Conservation (phyloP, 2,329 filamentous ascomycete genomes). For the Aspergillus awamori region DNA sequence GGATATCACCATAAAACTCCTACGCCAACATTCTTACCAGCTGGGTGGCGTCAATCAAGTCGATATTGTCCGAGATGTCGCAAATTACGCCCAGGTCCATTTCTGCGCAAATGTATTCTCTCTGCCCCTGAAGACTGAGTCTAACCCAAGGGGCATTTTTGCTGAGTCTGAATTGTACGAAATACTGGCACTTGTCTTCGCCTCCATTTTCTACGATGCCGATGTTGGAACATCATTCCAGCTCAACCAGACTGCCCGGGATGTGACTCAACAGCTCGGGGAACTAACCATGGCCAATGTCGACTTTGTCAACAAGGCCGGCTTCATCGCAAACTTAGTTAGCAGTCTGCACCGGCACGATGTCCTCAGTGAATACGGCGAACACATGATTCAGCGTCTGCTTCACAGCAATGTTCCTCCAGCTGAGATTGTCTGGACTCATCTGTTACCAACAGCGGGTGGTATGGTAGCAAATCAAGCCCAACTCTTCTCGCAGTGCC, state of each 20-base stretch:
- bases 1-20: slow-evolving; percentile 49
- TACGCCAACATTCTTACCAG: slow-evolving; percentile 50
- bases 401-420: slow-evolving; percentile 50
- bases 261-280: slow-evolving; percentile 54
- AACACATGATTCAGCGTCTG: slow-evolving; percentile 59
- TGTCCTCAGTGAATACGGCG: slow-evolving; percentile 56
- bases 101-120: slow-evolving; percentile 59
- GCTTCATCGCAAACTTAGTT: slow-evolving; percentile 47
- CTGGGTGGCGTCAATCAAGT: slow-evolving; percentile 50
- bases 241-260: slow-evolving; percentile 52
- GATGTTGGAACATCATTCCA: slow-evolving; percentile 57
- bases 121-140: slow-evolving; percentile 58
- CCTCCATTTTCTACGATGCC: slow-evolving; percentile 58
- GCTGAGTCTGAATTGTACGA: slow-evolving; percentile 58
- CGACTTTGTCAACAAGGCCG: slow-evolving; percentile 46
- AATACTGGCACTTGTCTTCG: slow-evolving; percentile 57
- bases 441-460: slow-evolving; percentile 61
- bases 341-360: slow-evolving; percentile 44
- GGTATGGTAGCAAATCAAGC: slow-evolving; percentile 61
- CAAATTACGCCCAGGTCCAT: slow-evolving; percentile 57
- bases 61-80: slow-evolving; percentile 54
- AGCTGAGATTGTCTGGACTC: slow-evolving; percentile 58
- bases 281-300: slow-evolving; percentile 54
- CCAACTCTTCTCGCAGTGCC: slow-evolving; percentile 59
- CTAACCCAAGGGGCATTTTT: slow-evolving; percentile 55